A percentile compares a stretch with the other conserved stretches of the same genome.
Conservation (phyloP, 208 protist species). For the Trypanosoma theileri region DNA sequence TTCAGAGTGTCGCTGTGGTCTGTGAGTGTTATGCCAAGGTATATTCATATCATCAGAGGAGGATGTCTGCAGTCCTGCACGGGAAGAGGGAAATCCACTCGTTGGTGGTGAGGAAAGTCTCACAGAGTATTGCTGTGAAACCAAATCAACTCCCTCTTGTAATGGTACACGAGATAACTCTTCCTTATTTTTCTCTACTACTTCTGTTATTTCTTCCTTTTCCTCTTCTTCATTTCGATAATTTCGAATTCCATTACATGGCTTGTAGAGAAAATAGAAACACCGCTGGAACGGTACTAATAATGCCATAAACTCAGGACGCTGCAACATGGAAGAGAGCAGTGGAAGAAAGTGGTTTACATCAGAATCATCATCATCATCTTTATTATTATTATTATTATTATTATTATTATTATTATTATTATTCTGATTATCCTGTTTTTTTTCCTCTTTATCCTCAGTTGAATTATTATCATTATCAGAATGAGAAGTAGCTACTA, state of each 20-base stretch:
- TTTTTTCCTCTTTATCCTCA: conserved; percentile 4
- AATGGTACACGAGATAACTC: too few species aligned
- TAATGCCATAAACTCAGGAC: conserved; percentile 35
- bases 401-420: too few species aligned
- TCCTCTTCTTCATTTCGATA: conserved; percentile 3
- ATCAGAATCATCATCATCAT: conserved; percentile 5
- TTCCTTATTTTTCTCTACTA: neutral
- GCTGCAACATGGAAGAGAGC: conserved; percentile 25
- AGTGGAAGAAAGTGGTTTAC: conserved; percentile 5
- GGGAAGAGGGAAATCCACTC: neutral
- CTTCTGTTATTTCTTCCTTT: neutral
- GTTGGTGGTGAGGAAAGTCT: neutral
- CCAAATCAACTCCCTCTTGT: neutral
- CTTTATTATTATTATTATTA: neutral
- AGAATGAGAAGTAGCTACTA: neutral
- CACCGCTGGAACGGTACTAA: conserved; percentile 51
- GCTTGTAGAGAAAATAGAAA: conserved; percentile 64
- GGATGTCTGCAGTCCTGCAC: too few species aligned
- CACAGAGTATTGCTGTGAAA: neutral
- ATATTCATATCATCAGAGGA: too few species aligned
- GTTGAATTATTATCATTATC: neutral
- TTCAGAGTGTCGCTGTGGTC: neutral
- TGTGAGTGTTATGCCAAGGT: too few species aligned
- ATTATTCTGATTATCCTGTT: neutral
- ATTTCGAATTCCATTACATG: conserved; percentile 16